Evolutionary conservation across 148 eudicot species (phyloP), one percentile per base, ranked within the genome.

Genomic region (Cornus controversa): DNA sequence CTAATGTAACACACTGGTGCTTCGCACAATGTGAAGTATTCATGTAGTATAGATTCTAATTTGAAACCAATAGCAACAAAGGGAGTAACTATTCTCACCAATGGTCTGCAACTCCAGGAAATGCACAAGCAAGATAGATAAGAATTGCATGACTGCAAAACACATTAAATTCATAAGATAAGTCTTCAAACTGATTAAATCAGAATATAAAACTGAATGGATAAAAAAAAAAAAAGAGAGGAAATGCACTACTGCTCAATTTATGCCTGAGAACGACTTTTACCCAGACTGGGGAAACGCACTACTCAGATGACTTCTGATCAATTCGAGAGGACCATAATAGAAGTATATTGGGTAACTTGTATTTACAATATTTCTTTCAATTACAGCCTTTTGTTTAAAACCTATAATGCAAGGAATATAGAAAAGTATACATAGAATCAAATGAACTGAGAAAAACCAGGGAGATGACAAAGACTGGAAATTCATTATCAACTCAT

Each of bases 81-180:
- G 42, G 26, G n/a, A 67, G 47, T 1, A 69, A 71, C 25, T 18
- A 24, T n/a, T 65, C 92, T 91, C 69, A 95, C 99, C 99, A 95
- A 72, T 95, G 97, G 87, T 92, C 97, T 13, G 97, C 91, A 78
- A 95, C 91, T 85, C 94, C 94, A 66, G 97, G 94, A 83, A 89
- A 95, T 70, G 90, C 87, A 77, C 84, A 84, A 77, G 97, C 82
- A 69, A 95, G 85, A 83, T 95, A 95, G 26, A 86, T 86, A 79
- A 95, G 91, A 31, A 95, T 93, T 69, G 99, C 94, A 84, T 95
- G 99, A 70, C 99, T 95, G 94, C 92, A 85, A 58, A 80, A 31
- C 40, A 70, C 58, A 50, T 11, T 6, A 68, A 69, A 77, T 15
- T 15, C 9, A 42, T 75, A 53, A 81, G 45, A 29, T 25, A 73